Conservation (phyloP, 2,329 filamentous ascomycete genomes). For the Dissoconium aciculare region DNA sequence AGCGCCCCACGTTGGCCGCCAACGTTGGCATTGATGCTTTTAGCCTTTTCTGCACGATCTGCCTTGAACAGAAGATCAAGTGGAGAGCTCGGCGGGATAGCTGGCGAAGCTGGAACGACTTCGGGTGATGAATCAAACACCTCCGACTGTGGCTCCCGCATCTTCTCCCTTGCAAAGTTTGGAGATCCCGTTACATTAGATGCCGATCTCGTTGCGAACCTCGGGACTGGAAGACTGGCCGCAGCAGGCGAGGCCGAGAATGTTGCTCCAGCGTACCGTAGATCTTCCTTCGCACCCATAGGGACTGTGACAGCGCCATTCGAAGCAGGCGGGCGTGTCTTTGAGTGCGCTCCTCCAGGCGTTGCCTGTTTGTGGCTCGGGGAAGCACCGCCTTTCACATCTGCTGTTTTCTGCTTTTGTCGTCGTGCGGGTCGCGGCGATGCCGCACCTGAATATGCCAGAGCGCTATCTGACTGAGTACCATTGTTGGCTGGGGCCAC, state of each 20-base stretch:
- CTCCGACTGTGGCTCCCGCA: constrained; percentile 29
- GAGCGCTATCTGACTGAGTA: constrained; percentile 16
- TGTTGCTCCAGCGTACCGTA: constrained; percentile 75
- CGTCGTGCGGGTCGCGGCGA: constrained; percentile 14
- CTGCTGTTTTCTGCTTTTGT: constrained; percentile 13
- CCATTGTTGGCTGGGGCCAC: constrained; percentile 12
- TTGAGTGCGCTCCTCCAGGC: constrained; percentile 9
- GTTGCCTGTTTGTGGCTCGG: neutral
- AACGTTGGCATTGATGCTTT: neutral
- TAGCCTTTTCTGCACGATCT: constrained; percentile 60
- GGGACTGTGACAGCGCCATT: constrained; percentile 29
- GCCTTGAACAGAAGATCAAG: constrained; percentile 84
- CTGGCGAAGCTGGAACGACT: constrained; percentile 30
- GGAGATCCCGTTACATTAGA: constrained; percentile 43
- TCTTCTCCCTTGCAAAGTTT: constrained; percentile 28
- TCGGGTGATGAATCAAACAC: constrained; percentile 37
- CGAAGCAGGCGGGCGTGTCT: constrained; percentile 26
- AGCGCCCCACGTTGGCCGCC: too few species aligned
- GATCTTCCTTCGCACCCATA: constrained; percentile 29
- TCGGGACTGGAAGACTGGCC: constrained; percentile 77
- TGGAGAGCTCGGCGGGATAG: constrained; percentile 51
- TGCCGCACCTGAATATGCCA: constrained; percentile 9
- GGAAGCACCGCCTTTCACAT: constrained; percentile 5
- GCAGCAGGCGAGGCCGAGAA: constrained; percentile 92
- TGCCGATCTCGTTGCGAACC: constrained; percentile 65